A percentile compares a stretch with the other conserved stretches of the same genome.
These are phyloP conservation scores for Quercus lobata DNA, from an alignment of 331 rosid genomes.

Conservation along the genomic window DNA sequence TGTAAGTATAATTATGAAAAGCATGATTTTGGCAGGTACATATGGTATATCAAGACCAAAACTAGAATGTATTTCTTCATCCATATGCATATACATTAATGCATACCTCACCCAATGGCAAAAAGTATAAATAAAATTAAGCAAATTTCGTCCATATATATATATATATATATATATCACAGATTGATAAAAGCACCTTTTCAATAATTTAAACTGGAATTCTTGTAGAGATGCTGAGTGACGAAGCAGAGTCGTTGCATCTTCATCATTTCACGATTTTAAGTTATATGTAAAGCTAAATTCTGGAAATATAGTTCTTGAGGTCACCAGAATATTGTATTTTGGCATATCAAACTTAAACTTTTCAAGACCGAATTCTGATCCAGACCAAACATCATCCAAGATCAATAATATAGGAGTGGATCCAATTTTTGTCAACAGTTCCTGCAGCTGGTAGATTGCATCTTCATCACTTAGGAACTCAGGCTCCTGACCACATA, in stretches of 20 bases:
- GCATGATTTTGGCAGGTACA: not conserved
- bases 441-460: constrained; percentile 10
- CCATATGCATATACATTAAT: not conserved
- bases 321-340: constrained; percentile 57
- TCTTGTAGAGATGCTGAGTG: constrained; percentile 29
- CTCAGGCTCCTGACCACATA: constrained; percentile 25
- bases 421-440: constrained; percentile 24
- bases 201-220: constrained; percentile 16
- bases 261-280: constrained; percentile 23
- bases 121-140: not conserved
- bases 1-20: not conserved
- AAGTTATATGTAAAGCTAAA: constrained; percentile 26
- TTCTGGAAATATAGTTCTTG: constrained; percentile 31
- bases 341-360: not conserved
- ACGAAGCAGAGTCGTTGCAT: constrained; percentile 40
- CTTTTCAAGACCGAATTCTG: constrained; percentile 42
- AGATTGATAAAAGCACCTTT: constrained; percentile 24
- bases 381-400: constrained; percentile 57
- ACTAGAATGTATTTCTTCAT: not conserved
- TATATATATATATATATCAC: not conserved
- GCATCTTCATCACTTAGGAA: constrained; percentile 39
- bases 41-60: not conserved
- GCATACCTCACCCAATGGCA: not conserved
- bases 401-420: constrained; percentile 41
- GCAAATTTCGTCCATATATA: too few relatives aligned